Base-by-base conservation (phyloP, 352 stramenopile species). In the Phytophthora sansomeana region DNA sequence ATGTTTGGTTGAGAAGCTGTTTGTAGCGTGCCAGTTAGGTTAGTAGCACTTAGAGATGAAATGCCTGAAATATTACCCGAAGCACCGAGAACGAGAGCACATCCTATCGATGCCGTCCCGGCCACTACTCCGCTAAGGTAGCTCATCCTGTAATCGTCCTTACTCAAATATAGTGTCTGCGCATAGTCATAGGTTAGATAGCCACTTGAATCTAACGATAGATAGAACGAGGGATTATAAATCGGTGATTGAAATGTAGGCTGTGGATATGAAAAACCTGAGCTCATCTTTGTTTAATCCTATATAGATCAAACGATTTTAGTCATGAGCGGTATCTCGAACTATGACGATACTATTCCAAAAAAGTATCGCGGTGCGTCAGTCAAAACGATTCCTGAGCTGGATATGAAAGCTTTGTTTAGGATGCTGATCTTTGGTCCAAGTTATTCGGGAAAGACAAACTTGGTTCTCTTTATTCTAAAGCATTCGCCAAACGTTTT, bases 121-220 rank as follows among this genome's bases (percentile, higher is more conserved):
- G 24, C 1, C 6, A 24, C 4, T 49, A 49, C 19, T n/a, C 42
- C 42, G 6, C 19, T 49, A 16, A 49, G 13, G 21, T 49, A 49
- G 21, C 17, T 17, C 42, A 49, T n/a, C 19, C 42, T 28, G 19
- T 63, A 56, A n/a, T 63, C 56, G 30, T 55, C 33, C 6, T 50
- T 63, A 24, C 35, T 33, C 4, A 56, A 9, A 21, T 56, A 56
- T 5, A 42, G 16, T 7, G 56, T 56, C 6, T 55, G 30, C 4
- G 54, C 43, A 49, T 54, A 62, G 0, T 46, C 42, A 19, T 48
- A 62, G 2, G 42, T 47, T 21, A 62, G 33, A 48, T 48, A 62
- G 0, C 29, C 52, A 24, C 38, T 51, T 2, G 26, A 41, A 33
- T 42, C 33, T 28, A 63, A 41, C 16, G 44, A 35, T 5, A 55